phyloP scores from a whole-genome alignment of 805 yeast genomes.

The Candida suzukii region DNA sequence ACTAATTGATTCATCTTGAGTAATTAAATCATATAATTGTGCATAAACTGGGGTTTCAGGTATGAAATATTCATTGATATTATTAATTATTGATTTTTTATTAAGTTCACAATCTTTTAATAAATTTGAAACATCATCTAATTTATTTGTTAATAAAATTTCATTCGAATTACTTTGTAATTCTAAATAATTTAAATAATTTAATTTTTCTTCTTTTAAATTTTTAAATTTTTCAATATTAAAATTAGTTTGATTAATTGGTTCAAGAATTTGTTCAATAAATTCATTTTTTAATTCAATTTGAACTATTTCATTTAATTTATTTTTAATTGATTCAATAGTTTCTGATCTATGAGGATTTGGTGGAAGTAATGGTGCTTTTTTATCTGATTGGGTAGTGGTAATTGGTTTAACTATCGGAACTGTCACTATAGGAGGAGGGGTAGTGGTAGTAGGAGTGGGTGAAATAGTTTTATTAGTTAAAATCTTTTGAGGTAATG shows the following conservation, averaged over 20 bases:
- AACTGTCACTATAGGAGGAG: neutral
- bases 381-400: neutral
- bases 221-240: slow-evolving; percentile 12
- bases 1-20: slow-evolving; percentile 63
- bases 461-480: no score
- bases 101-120: slow-evolving; percentile 5
- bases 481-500: slow-evolving; percentile 1
- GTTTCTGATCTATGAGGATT: slow-evolving; percentile 17
- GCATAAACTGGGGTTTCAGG: slow-evolving; percentile 48
- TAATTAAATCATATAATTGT: slow-evolving; percentile 57
- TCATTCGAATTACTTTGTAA: slow-evolving; percentile 17
- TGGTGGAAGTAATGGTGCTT: slow-evolving; percentile 20
- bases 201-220: slow-evolving; percentile 10
- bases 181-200: slow-evolving; percentile 9
- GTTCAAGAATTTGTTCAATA: slow-evolving; percentile 3
- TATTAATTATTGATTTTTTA: slow-evolving; percentile 1
- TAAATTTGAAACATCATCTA: slow-evolving; percentile 4
- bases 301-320: neutral
- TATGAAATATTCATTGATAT: slow-evolving; percentile 36
- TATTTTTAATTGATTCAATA: neutral
- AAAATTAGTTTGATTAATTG: slow-evolving; percentile 10
- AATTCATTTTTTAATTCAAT: slow-evolving; percentile 6
- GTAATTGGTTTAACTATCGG: neutral
- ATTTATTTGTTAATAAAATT: slow-evolving; percentile 10
- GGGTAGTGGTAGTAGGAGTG: slow-evolving; percentile 5